phyloP scores from a whole-genome alignment of 495 filamentous ascomycete genomes.

The Melanomma pulvis-pyrius region DNA sequence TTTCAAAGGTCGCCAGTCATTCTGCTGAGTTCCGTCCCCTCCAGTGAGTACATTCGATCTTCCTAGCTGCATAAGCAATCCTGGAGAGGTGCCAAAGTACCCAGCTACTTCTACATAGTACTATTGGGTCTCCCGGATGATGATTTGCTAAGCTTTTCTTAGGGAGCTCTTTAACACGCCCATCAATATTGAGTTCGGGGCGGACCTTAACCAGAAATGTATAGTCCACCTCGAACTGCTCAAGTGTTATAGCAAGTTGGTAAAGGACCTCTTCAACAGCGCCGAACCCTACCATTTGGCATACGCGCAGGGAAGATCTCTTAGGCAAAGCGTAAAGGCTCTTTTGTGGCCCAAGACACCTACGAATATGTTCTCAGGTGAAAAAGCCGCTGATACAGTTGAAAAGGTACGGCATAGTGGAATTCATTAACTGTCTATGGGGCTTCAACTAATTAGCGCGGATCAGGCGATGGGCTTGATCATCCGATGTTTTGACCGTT shows the following conservation, averaged over 20 bases:
- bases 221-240: conserved; percentile 9
- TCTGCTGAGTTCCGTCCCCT: neutral
- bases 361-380: neutral
- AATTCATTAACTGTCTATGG: too few relatives aligned
- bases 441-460: too few relatives aligned
- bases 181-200: conserved; percentile 10
- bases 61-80: too few relatives aligned
- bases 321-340: neutral
- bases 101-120: neutral
- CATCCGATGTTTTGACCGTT: neutral
- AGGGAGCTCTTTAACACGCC: neutral
- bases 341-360: neutral
- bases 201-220: neutral
- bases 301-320: neutral
- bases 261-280: neutral
- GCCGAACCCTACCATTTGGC: neutral
- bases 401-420: neutral
- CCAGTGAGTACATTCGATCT: neutral
- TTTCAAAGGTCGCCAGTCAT: neutral
- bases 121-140: neutral
- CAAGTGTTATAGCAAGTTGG: neutral
- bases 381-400: neutral
- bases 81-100: too few relatives aligned
- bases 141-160: neutral
- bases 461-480: too few relatives aligned